Conservation (phyloP, 495 filamentous ascomycete genomes). For the Aspergillus leporis region DNA sequence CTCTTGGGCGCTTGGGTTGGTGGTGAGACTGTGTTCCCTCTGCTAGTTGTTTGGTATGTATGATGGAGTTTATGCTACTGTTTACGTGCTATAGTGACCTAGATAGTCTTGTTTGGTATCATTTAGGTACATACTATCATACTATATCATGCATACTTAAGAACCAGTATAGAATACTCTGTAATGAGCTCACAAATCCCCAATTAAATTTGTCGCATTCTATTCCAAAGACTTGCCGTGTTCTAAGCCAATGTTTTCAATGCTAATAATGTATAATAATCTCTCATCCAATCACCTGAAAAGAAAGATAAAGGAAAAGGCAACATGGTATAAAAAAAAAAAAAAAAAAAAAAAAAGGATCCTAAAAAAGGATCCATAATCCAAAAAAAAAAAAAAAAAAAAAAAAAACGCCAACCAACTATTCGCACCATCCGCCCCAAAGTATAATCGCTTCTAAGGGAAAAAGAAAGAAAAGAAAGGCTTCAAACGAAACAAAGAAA, state of each 20-base stretch:
- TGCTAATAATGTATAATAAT: too few species aligned
- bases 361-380: neutral
- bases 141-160: too few species aligned
- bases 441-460: neutral
- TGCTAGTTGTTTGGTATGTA: neutral
- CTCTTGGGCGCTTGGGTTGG: neutral
- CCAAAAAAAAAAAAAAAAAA: conserved; percentile 1
- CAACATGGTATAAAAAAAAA: neutral
- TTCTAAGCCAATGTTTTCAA: too few species aligned
- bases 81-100: too few species aligned
- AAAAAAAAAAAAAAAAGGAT: neutral
- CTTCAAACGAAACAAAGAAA: neutral
- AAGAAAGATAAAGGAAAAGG: neutral
- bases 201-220: too few species aligned
- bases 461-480: neutral
- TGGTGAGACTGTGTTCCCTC: neutral
- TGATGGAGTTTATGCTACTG: neutral
- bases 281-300: neutral
- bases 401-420: conserved; percentile 11
- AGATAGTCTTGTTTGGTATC: too few species aligned
- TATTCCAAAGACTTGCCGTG: too few species aligned
- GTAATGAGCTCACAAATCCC: too few species aligned
- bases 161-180: too few species aligned
- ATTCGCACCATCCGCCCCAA: neutral
- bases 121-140: too few species aligned